Evolutionary conservation across 371 early-diverging fungal species (phyloP), one percentile per base, ranked within the genome.

Genomic region (Blakeslea trispora): DNA sequence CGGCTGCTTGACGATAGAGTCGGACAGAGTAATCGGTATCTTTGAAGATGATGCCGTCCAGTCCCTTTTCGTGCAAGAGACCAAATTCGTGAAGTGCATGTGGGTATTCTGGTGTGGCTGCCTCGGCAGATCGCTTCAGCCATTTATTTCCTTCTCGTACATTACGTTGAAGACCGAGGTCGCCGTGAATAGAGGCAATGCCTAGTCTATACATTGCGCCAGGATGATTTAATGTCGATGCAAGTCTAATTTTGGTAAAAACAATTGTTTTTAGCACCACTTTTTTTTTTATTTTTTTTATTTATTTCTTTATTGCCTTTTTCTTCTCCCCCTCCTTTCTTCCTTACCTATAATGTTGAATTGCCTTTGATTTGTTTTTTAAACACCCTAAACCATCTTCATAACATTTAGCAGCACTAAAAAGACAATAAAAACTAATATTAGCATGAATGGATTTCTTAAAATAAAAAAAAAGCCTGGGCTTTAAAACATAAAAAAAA

Each of bases 21-120:
- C 86, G 80, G 3, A 90, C 65, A 5, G 89, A 77, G 64, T 91
- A 93, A 17, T 74, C 77, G 18, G 78, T 59, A 55, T 93, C 93
- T 31, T 81, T 72, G 63, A 86, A 88, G n/a, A 89, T 76, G 45
- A 86, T 77, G 48, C 81, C 78, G 24, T 81, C 82, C 18, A 87
- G 71, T 14, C 90, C 91, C 10, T 74, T 64, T 54, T 88, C 89
- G 64, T 91, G 89, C 37, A 90, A 59, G 49, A 82, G 67, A 1
- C 87, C 89, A 7, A 89, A 73, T 67, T 91, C 91, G 61, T 91
- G 89, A 21, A 90, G 74, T 9, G 89, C 91, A 64, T 90, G 86
- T 1, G 91, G 91, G 59, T 88, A 89, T 57, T 86, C 79, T 18
- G 81, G 69, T 43, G 81, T 87, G 1, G 91, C 89, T 18, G 87